These are phyloP conservation scores for Wickerhamiella galacta DNA, from an alignment of 805 yeast species.

Conservation along the genomic window DNA sequence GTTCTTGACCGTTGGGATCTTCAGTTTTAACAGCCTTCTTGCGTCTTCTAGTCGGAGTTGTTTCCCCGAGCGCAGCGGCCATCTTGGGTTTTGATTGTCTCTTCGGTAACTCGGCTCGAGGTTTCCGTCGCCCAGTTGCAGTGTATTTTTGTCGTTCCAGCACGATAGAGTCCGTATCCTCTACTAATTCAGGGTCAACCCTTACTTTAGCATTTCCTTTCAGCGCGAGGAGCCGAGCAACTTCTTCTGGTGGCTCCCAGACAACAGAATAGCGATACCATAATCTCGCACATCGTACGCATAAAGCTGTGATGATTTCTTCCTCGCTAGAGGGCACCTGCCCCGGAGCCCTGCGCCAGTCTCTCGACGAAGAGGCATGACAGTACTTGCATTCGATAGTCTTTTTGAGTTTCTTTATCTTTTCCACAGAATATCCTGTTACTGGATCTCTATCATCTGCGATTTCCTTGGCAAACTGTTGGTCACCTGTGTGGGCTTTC, in stretches of 20 bases:
- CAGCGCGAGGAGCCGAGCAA: constrained; percentile 35
- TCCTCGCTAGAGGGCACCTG: constrained; percentile 25
- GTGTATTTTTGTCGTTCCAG: constrained; percentile 17
- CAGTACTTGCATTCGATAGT: constrained; percentile 60
- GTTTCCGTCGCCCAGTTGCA: constrained; percentile 5
- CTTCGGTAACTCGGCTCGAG: constrained; percentile 9
- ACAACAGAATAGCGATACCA: constrained; percentile 82
- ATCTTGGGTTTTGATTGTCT: constrained; percentile 7
- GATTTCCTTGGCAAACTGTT: constrained; percentile 29
- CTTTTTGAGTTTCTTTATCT: constrained; percentile 26
- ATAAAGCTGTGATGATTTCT: constrained; percentile 40
- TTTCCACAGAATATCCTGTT: constrained; percentile 46
- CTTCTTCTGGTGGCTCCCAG: constrained; percentile 70
- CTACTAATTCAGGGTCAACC: constrained; percentile 43
- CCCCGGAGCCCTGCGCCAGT: constrained; percentile 65
- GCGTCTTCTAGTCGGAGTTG: constrained; percentile 9
- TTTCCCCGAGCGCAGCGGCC: constrained; percentile 7
- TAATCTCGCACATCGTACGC: constrained; percentile 71
- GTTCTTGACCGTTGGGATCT: not conserved
- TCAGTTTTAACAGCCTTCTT: constrained; percentile 2
- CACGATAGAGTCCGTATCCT: constrained; percentile 29
- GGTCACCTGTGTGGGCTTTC: constrained; percentile 10
- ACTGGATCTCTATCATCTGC: constrained; percentile 51
- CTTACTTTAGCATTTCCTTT: constrained; percentile 31
- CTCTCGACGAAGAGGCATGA: constrained; percentile 32